A percentile compares a stretch with the other conserved stretches of the same genome.
Conservation (phyloP, 495 filamentous ascomycete genomes). For the Hypoxylon trugodes region DNA sequence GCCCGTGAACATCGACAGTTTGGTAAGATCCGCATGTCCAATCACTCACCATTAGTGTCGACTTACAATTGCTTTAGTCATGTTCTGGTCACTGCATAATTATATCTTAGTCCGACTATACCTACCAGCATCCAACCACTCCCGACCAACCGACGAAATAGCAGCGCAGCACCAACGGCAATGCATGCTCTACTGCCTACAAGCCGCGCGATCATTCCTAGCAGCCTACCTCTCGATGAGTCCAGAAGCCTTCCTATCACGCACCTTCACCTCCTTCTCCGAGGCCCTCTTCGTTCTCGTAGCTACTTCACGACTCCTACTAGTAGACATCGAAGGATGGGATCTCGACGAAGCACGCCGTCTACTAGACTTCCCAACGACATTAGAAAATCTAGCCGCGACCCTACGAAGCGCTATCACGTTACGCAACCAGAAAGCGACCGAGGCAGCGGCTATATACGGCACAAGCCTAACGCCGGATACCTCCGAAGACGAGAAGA, state of each 20-base stretch:
- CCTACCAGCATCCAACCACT: conserved; percentile 40
- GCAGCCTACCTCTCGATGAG: conserved; percentile 21
- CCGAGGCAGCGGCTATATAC: conserved; percentile 17
- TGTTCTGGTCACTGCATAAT: conserved; percentile 40
- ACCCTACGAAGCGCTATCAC: conserved; percentile 9
- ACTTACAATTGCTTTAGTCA: conserved; percentile 28
- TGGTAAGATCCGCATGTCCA: conserved; percentile 16
- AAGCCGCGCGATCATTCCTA: conserved; percentile 38
- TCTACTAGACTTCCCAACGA: conserved; percentile 32
- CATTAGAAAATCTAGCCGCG: conserved; percentile 25
- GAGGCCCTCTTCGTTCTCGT: conserved; percentile 41
- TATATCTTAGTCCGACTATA: conserved; percentile 44
- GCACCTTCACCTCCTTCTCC: conserved; percentile 29
- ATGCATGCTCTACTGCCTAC: conserved; percentile 40
- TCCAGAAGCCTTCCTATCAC: conserved; percentile 33
- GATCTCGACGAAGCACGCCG: conserved; percentile 35
- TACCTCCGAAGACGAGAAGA: conserved; percentile 24
- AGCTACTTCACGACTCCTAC: conserved; percentile 37
- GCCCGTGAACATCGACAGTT: conserved; percentile 37
- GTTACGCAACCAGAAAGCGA: conserved; percentile 17
- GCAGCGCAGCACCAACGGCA: conserved; percentile 33
- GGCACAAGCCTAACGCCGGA: conserved; percentile 17
- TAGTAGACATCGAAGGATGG: conserved; percentile 41
- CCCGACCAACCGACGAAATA: conserved; percentile 24
- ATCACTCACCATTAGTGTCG: not conserved